Evolutionary conservation across 2,329 filamentous ascomycete species (phyloP).

Genomic region (Drechslerella stenobrocha): DNA sequence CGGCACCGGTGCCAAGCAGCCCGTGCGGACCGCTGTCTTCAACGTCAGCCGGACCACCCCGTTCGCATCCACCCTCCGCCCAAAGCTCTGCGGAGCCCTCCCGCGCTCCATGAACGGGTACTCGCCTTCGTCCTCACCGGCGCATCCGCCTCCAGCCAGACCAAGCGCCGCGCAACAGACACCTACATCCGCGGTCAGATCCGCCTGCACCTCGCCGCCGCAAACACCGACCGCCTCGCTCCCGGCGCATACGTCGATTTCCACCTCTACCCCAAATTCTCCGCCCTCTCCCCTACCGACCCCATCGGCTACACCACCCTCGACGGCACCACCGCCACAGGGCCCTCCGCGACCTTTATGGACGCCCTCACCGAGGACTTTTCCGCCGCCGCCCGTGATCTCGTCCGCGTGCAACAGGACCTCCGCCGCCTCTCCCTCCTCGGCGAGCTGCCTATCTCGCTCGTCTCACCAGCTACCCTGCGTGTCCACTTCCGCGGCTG

Average conservation of each 20-base stretch:
- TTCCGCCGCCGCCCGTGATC: slow-evolving; percentile 78
- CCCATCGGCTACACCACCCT: slow-evolving; percentile 64
- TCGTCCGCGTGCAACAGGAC: slow-evolving; percentile 77
- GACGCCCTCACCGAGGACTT: slow-evolving; percentile 87
- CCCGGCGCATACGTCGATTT: slow-evolving; percentile 89
- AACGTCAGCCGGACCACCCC: slow-evolving; percentile 75
- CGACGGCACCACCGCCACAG: slow-evolving; percentile 64
- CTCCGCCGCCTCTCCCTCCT: slow-evolving; percentile 74
- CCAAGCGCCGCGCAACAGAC: slow-evolving; percentile 73
- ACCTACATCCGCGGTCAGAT: slow-evolving; percentile 68
- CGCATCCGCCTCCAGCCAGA: slow-evolving; percentile 77
- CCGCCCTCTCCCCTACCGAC: slow-evolving; percentile 75
- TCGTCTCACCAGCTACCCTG: slow-evolving; percentile 67
- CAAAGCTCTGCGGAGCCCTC: slow-evolving; percentile 84
- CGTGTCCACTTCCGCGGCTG: slow-evolving; percentile 89
- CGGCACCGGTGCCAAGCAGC: slow-evolving; percentile 61
- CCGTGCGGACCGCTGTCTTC: slow-evolving; percentile 63
- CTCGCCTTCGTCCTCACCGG: slow-evolving; percentile 88
- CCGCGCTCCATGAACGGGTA: slow-evolving; percentile 91
- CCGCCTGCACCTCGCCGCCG: slow-evolving; percentile 59
- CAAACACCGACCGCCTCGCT: slow-evolving; percentile 54
- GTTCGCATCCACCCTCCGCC: slow-evolving; percentile 84
- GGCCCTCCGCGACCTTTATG: slow-evolving; percentile 65
- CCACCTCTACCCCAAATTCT: slow-evolving; percentile 82
- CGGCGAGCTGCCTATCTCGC: slow-evolving; percentile 79